Evolutionary conservation across 495 filamentous ascomycete genomes (phyloP), one percentile per base, ranked within the genome.

Genomic region (Articulospora tetracladia): DNA sequence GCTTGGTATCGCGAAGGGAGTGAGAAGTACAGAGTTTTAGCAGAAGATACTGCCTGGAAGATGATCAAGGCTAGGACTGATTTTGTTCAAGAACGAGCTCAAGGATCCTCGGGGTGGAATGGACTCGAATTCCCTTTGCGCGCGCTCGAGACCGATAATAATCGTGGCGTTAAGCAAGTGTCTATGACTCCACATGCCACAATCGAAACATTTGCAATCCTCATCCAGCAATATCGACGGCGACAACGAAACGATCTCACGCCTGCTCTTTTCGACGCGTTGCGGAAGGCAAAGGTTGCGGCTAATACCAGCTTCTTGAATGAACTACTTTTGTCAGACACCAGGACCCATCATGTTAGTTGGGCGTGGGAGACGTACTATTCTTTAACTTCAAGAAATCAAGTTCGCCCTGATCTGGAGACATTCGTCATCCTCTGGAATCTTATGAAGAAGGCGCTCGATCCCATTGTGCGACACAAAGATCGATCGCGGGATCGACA

Each of bases 241-340:
- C 79, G 87, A 39, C 72, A 81, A 15, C 78, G 85, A 25, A 76
- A 83, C 53, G 69, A 74, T 4, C 77, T 80, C 64, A 75, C 88
- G 54, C 67, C 79, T 50, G 74, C 84, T 39, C 72, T 93, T 12
- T 81, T 81, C 64, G 72, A 79, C 32, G 78, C 76, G 22, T 79
- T 91, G 46, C 66, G 72, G 30, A 68, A 80, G 44, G 79, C 86
- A 17, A 81, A 85, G 50, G 82, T 92, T 57, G 73, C 73, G 22
- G 80, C 87, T 7, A 86, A 87, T 58, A 83, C 83, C 46, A 88
- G 84, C 68, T 84, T 91, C 67, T 83, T 92, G 76, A 93, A 92
- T 70, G 86, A 91, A 60, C 71, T 92, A 22, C 79, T 93, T 25
- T 82, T 80, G 53, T 72, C 83, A 25, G 74, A 82, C 15, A 66